Base-by-base conservation (phyloP, 805 yeast genomes). In the Tanozyma kutaoensis region DNA sequence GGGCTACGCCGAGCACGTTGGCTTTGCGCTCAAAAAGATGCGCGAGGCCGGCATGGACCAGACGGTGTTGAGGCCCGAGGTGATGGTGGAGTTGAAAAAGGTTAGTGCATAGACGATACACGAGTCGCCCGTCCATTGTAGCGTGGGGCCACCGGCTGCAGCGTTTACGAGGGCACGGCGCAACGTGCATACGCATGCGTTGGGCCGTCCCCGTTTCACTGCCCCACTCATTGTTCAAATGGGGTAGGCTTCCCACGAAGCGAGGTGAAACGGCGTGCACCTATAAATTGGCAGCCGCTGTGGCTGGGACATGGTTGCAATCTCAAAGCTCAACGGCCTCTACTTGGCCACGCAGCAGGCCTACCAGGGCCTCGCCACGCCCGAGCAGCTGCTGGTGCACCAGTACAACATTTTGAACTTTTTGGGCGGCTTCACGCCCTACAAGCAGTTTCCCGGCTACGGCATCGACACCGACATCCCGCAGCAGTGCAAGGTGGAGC, bases 401-500 rank as follows among this genome's bases (percentile, higher is more conserved):
- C 31, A 31, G 14, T 31, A 22, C 23, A 20, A 28, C 24, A 18
- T 28, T 17, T 29, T 27, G n/a, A 22, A 18, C 15, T 25, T 22
- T 25, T 23, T 31, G 26, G 28, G 23, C 13, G 34, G 20, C 22
- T 27, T 30, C 8, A 31, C 31, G 5, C 34, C 34, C 5, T 31
- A 27, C 21, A 22, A 28, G 20, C 31, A 31, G 26, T 24, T 28
- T 12, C 22, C 28, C 14, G 34, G 31, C 12, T 31, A 20, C 18
- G 34, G 34, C 12, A 31, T 31, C 18, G 24, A 28, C 17, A 28
- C 29, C 22, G 34, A 19, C 14, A 23, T 25, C 16, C 34, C 34
- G 14, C 54, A 47, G 7, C 55, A 55, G 24, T 74, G 80, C 47
- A 40, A 48, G 5, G 55, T 74, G 29, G 69, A 69, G 38, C 88